Percentiles rank a stretch among this genome's conserved stretches.
phyloP scores from a whole-genome alignment of 1,284 basidiomycete genomes.

The Marasmius oreades region DNA sequence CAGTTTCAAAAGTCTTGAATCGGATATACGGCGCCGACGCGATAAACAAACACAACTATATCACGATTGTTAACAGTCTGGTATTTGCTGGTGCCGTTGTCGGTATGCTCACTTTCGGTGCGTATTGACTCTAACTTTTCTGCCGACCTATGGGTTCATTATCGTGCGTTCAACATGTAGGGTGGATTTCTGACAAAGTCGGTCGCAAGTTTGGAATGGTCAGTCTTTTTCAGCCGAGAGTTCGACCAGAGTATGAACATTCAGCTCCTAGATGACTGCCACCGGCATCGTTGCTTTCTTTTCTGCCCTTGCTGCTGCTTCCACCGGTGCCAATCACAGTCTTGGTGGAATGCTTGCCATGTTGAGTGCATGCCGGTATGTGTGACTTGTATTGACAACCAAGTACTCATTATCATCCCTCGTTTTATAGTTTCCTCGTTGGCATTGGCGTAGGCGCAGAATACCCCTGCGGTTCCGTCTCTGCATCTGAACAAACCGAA shows the following conservation, averaged over 20 bases:
- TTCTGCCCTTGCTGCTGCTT: conserved; percentile 79
- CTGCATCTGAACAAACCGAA: conserved; percentile 88
- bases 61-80: conserved; percentile 59
- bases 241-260: not conserved
- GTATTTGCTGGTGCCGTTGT: conserved; percentile 82
- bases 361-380: conserved; percentile 76
- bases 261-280: conserved; percentile 58
- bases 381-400: too few species aligned
- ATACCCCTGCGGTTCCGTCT: conserved; percentile 91
- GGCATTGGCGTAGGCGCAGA: conserved; percentile 87
- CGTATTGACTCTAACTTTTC: conserved; percentile 4
- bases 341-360: conserved; percentile 71
- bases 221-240: conserved; percentile 17
- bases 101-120: conserved; percentile 75
- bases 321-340: conserved; percentile 75
- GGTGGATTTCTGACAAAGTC: conserved; percentile 79
- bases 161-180: conserved; percentile 19
- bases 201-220: conserved; percentile 91
- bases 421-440: conserved; percentile 58
- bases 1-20: conserved; percentile 47
- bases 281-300: conserved; percentile 79
- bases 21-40: conserved; percentile 58
- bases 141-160: not conserved
- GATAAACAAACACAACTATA: conserved; percentile 51
- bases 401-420: not conserved